Percentiles rank a stretch among this genome's conserved stretches.
Conservation (phyloP, 2,329 filamentous ascomycete genomes). For the Trichoderma afroharzianum region DNA sequence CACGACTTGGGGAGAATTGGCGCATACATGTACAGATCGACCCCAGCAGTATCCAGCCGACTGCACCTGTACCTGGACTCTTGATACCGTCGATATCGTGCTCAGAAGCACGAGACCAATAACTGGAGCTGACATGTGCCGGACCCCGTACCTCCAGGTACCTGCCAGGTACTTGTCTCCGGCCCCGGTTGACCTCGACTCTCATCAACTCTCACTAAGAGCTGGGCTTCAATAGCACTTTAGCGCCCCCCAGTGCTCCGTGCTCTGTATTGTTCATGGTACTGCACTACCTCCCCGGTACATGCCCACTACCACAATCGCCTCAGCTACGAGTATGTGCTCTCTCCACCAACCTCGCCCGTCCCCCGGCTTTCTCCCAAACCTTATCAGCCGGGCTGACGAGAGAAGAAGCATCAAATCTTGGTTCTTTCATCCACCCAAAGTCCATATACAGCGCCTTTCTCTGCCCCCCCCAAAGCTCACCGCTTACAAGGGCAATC, state of each 20-base stretch:
- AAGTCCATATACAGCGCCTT: neutral
- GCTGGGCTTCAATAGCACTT: neutral
- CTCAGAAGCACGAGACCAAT: neutral
- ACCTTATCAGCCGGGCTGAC: slow-evolving; percentile 9
- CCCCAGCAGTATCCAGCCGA: neutral
- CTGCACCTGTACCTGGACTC: neutral
- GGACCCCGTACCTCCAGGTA: neutral
- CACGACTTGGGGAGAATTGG: neutral
- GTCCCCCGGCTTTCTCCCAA: slow-evolving; percentile 3
- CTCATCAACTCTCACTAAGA: neutral
- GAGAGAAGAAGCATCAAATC: neutral
- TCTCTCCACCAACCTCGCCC: slow-evolving; percentile 7
- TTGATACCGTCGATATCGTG: neutral
- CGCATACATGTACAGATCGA: neutral
- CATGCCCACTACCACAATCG: neutral
- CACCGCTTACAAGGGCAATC: slow-evolving; percentile 6
- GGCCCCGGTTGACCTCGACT: neutral
- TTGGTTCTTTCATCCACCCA: neutral
- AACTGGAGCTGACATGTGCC: neutral
- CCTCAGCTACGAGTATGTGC: neutral
- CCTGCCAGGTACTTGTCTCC: neutral
- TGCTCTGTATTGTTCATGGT: neutral
- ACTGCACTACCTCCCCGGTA: neutral
- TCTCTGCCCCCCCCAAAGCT: neutral
- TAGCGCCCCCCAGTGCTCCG: neutral